Percentiles rank a stretch among this genome's conserved stretches.
phyloP scores from a whole-genome alignment of 176 grass and related monocot genomes.

The Themeda triandra region DNA sequence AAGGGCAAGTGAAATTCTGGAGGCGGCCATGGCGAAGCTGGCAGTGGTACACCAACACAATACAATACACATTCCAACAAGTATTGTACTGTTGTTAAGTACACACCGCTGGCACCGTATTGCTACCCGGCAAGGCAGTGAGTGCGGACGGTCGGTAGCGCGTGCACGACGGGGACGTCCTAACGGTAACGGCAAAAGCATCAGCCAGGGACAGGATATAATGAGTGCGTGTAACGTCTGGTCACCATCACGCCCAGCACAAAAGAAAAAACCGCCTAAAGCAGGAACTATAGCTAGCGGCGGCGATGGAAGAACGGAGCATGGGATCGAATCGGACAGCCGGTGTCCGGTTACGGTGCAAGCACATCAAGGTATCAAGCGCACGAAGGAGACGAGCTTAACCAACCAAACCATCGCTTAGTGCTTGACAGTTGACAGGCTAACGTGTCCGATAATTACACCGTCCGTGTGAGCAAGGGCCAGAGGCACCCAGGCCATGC shows the following conservation, averaged over 20 bases:
- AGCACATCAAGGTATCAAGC: background rate
- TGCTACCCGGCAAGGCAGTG: background rate
- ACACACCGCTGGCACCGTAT: no score
- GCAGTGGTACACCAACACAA: no score
- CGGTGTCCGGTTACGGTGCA: background rate
- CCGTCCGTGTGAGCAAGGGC: background rate
- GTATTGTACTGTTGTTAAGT: no score
- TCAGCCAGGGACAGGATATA: background rate
- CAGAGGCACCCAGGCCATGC: background rate
- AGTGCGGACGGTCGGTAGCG: constrained; percentile 32
- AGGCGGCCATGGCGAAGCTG: background rate
- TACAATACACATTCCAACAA: no score
- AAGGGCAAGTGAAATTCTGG: no score
- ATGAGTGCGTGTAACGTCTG: background rate
- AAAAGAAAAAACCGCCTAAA: no score
- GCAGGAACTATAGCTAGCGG: background rate
- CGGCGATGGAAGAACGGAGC: background rate
- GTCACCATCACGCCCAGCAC: constrained; percentile 23
- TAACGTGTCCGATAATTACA: background rate
- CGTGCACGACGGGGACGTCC: constrained; percentile 16
- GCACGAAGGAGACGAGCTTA: background rate
- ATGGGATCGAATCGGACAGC: background rate
- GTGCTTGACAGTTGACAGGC: background rate
- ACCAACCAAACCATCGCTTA: constrained; percentile 1
- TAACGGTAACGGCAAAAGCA: constrained; percentile 5